These are phyloP conservation scores for Phaeoacremonium minimum DNA, from an alignment of 2,329 filamentous ascomycete genomes.

Conservation along the genomic window DNA sequence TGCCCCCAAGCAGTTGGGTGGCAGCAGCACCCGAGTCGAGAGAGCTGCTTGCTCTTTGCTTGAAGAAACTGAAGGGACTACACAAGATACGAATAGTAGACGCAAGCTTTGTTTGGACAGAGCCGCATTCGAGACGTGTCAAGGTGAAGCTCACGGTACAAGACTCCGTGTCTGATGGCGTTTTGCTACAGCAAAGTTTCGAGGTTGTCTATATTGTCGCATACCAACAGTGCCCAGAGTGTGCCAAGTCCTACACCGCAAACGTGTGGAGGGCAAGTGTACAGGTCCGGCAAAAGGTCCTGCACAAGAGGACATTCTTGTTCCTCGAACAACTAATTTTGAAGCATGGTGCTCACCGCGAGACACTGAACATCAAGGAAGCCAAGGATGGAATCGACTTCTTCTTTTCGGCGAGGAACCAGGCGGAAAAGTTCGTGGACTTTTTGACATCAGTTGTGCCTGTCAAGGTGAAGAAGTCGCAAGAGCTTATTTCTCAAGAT, in stretches of 20 bases:
- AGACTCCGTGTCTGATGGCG: conserved; percentile 57
- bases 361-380: conserved; percentile 98
- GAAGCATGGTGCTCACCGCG: conserved; percentile 85
- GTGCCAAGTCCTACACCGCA: conserved; percentile 90
- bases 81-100: conserved; percentile 92
- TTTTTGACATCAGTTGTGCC: conserved; percentile 75
- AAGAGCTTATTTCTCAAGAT: conserved; percentile 77
- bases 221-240: conserved; percentile 91
- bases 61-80: conserved; percentile 81
- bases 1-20: conserved; percentile 83
- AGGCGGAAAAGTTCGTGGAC: conserved; percentile 76
- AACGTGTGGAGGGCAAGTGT: conserved; percentile 93
- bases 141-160: conserved; percentile 97
- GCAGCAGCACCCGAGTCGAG: conserved; percentile 81
- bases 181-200: conserved; percentile 84
- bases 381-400: conserved; percentile 91
- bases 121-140: conserved; percentile 88
- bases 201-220: conserved; percentile 91
- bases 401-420: conserved; percentile 84
- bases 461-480: conserved; percentile 54
- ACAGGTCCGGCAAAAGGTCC: conserved; percentile 94
- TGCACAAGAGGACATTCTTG: conserved; percentile 76
- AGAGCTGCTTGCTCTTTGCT: conserved; percentile 86
- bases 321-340: conserved; percentile 89
- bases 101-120: conserved; percentile 96